These are phyloP conservation scores for Salvia rosmarinus DNA, from an alignment of 257 asterid genomes.

Conservation along the genomic window DNA sequence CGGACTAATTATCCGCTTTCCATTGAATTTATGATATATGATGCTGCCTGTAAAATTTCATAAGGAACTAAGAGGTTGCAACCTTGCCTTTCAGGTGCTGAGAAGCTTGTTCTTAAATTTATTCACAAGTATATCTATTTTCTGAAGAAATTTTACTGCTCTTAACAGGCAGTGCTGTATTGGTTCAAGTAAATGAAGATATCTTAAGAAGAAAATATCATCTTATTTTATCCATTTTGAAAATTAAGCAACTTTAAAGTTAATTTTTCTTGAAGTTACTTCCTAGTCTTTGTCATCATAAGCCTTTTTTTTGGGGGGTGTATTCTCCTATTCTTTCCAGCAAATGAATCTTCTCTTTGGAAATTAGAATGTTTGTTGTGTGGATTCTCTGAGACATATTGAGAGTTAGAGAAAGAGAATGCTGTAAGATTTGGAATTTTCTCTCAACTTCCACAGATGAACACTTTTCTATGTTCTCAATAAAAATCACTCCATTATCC, in stretches of 20 bases:
- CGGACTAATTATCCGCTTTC: conserved; percentile 15
- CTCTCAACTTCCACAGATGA: neutral
- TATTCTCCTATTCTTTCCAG: no score
- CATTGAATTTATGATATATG: conserved; percentile 9
- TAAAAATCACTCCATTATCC: neutral
- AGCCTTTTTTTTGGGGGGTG: no score
- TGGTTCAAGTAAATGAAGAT: conserved; percentile 4
- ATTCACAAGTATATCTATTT: neutral
- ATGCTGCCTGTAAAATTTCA: conserved; percentile 3
- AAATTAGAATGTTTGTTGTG: conserved; percentile 14
- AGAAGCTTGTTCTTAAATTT: conserved; percentile 12
- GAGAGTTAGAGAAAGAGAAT: conserved; percentile 8
- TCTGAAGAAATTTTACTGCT: neutral
- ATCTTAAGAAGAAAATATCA: neutral
- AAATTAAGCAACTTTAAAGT: conserved; percentile 5
- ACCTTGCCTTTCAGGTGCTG: neutral
- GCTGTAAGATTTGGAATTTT: conserved; percentile 22
- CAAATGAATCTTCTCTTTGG: conserved; percentile 15
- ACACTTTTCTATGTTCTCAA: no score
- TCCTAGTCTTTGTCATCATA: neutral
- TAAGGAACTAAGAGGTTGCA: conserved; percentile 1
- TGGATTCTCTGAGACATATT: neutral
- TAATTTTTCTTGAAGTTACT: neutral
- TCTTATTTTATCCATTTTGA: neutral
- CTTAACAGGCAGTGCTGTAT: conserved; percentile 1